Evolutionary conservation across 345 rosid genomes (phyloP).

Genomic region (Salix viminalis): DNA sequence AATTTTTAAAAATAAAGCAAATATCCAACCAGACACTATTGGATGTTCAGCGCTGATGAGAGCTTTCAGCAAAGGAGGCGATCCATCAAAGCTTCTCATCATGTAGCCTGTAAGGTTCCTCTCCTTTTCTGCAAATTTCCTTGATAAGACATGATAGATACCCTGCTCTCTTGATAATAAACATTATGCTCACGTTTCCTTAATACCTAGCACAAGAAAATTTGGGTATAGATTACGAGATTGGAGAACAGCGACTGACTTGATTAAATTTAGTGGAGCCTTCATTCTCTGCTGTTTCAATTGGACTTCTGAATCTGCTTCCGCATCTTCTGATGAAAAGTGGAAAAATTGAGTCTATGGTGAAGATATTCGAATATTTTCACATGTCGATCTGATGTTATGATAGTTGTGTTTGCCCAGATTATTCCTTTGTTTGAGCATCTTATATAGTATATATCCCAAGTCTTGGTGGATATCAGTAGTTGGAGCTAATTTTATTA

Average conservation of each 20-base stretch:
- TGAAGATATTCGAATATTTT: slow-evolving; percentile 49
- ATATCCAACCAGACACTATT: too few relatives aligned
- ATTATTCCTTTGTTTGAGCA: not conserved
- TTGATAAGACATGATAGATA: too few relatives aligned
- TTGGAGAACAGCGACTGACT: slow-evolving; percentile 55
- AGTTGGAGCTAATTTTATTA: not conserved
- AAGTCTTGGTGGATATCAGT: not conserved
- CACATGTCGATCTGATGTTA: not conserved
- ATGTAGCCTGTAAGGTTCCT: too few relatives aligned
- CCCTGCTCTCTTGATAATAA: too few relatives aligned
- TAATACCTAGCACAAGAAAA: slow-evolving; percentile 14
- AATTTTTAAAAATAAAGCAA: too few relatives aligned
- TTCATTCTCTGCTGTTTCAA: slow-evolving; percentile 46
- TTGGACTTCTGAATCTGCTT: slow-evolving; percentile 73
- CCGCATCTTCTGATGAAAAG: slow-evolving; percentile 71
- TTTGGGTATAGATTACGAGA: slow-evolving; percentile 57
- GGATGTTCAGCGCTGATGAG: too few relatives aligned
- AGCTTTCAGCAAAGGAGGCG: too few relatives aligned
- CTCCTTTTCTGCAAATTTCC: too few relatives aligned
- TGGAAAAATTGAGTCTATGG: slow-evolving; percentile 76
- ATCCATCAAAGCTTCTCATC: too few relatives aligned
- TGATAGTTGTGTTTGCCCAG: not conserved
- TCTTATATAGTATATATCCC: not conserved
- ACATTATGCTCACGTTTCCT: not conserved
- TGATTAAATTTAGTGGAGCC: slow-evolving; percentile 69